Evolutionary conservation across 305 asterid genomes (phyloP).

Genomic region (Fraxinus sp.): DNA sequence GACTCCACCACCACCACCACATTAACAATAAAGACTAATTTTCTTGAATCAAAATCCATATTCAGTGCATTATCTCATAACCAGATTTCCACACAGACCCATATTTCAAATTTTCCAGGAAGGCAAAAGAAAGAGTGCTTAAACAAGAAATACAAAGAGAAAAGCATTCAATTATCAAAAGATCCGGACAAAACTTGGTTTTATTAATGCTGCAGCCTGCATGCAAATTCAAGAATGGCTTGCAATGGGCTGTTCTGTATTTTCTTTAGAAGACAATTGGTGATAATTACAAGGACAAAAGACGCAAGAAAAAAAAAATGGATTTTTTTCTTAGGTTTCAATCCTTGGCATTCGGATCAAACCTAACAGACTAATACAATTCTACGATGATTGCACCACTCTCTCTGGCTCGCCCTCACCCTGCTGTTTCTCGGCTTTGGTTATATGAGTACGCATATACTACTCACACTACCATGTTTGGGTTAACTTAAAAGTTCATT

Average conservation of each 20-base stretch:
- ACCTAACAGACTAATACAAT: slow-evolving; percentile 32
- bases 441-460: neutral
- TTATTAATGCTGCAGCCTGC: slow-evolving; percentile 13
- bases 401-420: slow-evolving; percentile 1
- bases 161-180: slow-evolving; percentile 7
- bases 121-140: neutral
- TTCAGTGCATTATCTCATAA: slow-evolving; percentile 24
- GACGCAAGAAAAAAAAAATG: neutral
- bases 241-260: slow-evolving; percentile 4
- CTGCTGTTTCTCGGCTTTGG: neutral
- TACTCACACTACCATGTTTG: neutral
- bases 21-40: slow-evolving; percentile 29
- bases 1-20: slow-evolving; percentile 17
- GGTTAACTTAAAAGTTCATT: neutral
- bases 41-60: slow-evolving; percentile 36
- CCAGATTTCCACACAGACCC: slow-evolving; percentile 30
- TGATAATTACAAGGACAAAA: slow-evolving; percentile 1
- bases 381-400: slow-evolving; percentile 2
- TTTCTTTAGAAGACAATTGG: slow-evolving; percentile 15
- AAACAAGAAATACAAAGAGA: neutral
- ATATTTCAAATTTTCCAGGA: slow-evolving; percentile 14
- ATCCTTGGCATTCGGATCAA: slow-evolving; percentile 33
- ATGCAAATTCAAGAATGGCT: slow-evolving; percentile 28
- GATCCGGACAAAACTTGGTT: slow-evolving; percentile 29
- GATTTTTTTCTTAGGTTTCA: slow-evolving; percentile 22